phyloP scores from a whole-genome alignment of 257 asterid genomes.

The Solanum tarijense region DNA sequence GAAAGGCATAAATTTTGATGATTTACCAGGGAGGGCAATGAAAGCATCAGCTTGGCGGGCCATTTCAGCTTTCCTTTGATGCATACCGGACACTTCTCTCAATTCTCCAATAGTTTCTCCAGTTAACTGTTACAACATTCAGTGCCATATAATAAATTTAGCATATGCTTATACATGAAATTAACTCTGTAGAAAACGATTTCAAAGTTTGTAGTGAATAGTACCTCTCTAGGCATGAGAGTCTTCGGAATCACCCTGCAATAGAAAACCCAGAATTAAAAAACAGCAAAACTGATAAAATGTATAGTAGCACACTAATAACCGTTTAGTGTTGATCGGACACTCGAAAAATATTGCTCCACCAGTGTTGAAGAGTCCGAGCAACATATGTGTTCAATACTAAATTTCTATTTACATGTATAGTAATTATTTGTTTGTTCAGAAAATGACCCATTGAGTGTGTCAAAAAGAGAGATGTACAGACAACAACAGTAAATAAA shows the following conservation, averaged over 20 bases:
- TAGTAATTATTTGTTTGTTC: background rate
- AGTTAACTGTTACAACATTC: constrained; percentile 36
- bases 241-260: constrained; percentile 90
- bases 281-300: background rate
- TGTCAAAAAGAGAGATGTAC: background rate
- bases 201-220: background rate
- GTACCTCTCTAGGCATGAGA: constrained; percentile 89
- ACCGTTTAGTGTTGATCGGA: background rate
- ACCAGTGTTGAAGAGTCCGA: background rate
- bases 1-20: background rate
- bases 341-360: background rate
- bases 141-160: background rate
- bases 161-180: background rate
- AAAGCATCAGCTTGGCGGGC: constrained; percentile 94
- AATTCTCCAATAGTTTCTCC: constrained; percentile 78
- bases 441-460: constrained; percentile 1
- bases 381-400: background rate
- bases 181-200: background rate
- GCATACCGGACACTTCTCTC: constrained; percentile 84
- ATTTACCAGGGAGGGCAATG: constrained; percentile 86
- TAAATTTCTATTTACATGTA: background rate
- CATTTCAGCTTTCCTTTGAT: constrained; percentile 94
- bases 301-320: background rate
- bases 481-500: constrained; percentile 3
- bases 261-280: background rate